Base-by-base conservation (phyloP, 2,329 filamentous ascomycete genomes). In the Thielaviopsis populi region DNA sequence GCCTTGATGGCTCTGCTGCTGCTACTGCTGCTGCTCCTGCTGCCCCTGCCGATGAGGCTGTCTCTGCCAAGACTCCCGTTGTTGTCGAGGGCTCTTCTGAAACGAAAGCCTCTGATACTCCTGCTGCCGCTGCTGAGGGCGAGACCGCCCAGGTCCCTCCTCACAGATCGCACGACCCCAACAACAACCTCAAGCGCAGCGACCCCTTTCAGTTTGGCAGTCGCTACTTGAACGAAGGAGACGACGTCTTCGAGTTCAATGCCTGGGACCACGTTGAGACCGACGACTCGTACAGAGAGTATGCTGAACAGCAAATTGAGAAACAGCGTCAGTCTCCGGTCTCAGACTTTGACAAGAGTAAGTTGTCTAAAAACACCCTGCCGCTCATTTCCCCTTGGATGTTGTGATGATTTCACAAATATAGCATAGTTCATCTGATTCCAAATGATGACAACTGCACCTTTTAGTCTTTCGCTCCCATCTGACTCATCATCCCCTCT, bases 211-310 rank as follows among this genome's bases (percentile, higher is more conserved):
- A 95, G 75, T 99, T 99, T 74, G 94, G 94, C 67, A 94, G 89
- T 59, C 89, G 92, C 66, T 88, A 83, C 71, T 83, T 99, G 61
- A 84, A 88, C 70, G 81, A 92, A 73, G 83, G 85, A 71, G 91
- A 96, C 76, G 82, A 97, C 73, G 89, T 95, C 70, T 99, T 92
- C 76, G 88, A 95, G 74, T 96, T 94, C 83, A 99, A 99, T 74
- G 94, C 94, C 43, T 99, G 94, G 94, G 94, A 99, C 73, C 92
- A 99, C 73, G 94, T 97, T 72, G 87, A 92, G 75, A 91, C 91
- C 73, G 92, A 97, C 76, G 84, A 89, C 69, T 81, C 85, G 48
- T 97, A 96, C 79, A 86, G 87, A 71, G 83, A 88, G 71, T 96
- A 94, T 74, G 86, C 91, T 66, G 84, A 91, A 74, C 76, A 85